Base-by-base conservation (phyloP, 2,329 filamentous ascomycete species). In the Dendrostoma leiphaemia region DNA sequence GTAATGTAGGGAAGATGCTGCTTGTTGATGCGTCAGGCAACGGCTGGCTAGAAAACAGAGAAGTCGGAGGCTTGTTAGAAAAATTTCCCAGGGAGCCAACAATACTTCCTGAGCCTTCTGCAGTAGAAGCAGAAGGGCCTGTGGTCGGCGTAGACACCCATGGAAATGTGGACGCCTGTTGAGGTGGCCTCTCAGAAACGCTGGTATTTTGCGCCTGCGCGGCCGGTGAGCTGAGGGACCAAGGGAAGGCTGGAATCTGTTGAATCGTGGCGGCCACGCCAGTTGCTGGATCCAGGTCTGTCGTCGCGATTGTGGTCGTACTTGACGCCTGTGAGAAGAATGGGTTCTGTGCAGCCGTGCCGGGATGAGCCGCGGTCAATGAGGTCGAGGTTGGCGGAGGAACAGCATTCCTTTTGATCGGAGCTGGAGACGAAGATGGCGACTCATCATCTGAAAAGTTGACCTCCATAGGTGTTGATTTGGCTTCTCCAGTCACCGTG, bases 401-500 rank as follows among this genome's bases (percentile, higher is more conserved):
- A 35, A 15, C 29, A 5, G 29, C 24, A 8, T 17, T 49, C 26
- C 49, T 44, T 21, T 23, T 31, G 12, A 45, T 41, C 10, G 48
- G 48, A 15, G 35, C 32, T 46, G 56, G 48, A 41, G 56, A 52
- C 17, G 56, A 40, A 24, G 52, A 55, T 9, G 50, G 37, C 43
- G 49, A 56, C 1, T 48, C 49, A n/a, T 56, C 43, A 15, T 59
- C 47, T n/a, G 46, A 50, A 21, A 56, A 51, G 17, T 49, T 48
- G 17, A 45, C 35, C 10, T 57, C 43, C 19, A n/a, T 29, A 21
- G n/a, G 29, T n/a, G 12, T 37, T 40, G 32, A 12, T 48, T 35
- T 31, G 26, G 29, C 7, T 41, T 29, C 9, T 19, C 19, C 35
- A 26, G 28, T 21, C 23, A 24, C 38, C 38, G n/a, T 31, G 41